Evolutionary conservation across 116 monocot species (phyloP).

Genomic region (Posidonia oceanica): DNA sequence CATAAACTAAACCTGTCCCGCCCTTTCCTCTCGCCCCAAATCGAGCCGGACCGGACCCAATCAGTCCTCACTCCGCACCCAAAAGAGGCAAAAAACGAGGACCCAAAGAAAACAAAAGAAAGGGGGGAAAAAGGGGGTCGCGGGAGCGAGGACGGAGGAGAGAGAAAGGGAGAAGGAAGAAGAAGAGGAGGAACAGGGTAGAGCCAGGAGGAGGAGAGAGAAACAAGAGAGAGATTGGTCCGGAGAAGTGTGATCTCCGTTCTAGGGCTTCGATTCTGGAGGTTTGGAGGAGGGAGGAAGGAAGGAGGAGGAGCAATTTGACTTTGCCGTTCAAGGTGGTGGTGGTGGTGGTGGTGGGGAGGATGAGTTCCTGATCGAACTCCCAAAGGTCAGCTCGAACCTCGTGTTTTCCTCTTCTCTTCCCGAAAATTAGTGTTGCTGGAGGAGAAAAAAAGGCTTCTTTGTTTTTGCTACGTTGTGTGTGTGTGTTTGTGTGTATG

Average conservation of each 20-base stretch:
- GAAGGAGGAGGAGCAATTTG: conserved; percentile 5
- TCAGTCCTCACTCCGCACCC: neutral
- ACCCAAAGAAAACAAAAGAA: no score
- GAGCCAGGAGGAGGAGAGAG: neutral
- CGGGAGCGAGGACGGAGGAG: neutral
- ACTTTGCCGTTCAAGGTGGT: conserved; percentile 1
- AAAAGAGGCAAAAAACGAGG: neutral
- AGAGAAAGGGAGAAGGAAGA: neutral
- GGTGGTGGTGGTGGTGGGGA: neutral
- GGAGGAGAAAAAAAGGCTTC: conserved; percentile 1
- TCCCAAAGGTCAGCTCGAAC: conserved; percentile 4
- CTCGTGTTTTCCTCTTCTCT: neutral
- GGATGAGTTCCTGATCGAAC: conserved; percentile 3
- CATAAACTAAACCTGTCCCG: no score
- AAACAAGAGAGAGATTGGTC: neutral
- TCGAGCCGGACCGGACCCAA: neutral
- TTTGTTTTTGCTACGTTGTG: neutral
- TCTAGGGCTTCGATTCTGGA: neutral
- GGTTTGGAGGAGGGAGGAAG: neutral
- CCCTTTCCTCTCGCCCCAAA: neutral
- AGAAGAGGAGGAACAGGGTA: neutral
- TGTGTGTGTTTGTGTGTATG: neutral
- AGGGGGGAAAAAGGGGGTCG: neutral
- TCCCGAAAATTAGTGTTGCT: no score
- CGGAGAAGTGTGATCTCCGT: conserved; percentile 1